Conservation (phyloP, 2,329 filamentous ascomycete genomes). For the Fusarium tanahbumbuense region DNA sequence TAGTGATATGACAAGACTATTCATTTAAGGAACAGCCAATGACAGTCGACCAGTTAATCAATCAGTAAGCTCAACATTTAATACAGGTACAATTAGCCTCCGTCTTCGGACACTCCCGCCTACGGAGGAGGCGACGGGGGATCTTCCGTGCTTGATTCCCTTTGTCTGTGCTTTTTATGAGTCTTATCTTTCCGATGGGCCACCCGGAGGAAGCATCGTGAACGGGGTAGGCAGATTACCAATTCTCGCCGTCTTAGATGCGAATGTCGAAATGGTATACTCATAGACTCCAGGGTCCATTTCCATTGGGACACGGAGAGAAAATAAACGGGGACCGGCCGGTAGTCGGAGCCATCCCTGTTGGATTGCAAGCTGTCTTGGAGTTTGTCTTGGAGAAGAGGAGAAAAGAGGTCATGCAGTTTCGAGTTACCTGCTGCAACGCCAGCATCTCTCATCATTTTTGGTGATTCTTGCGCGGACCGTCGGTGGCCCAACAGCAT, state of each 20-base stretch:
- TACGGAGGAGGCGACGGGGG: constrained; percentile 33
- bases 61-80: constrained; percentile 37
- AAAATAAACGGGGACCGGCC: constrained; percentile 41
- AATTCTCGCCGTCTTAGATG: constrained; percentile 26
- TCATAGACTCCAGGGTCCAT: constrained; percentile 13
- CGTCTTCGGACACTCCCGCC: constrained; percentile 32
- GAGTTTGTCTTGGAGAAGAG: constrained; percentile 5
- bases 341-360: constrained; percentile 44
- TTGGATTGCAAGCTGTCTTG: not conserved
- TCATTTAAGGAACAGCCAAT: constrained; percentile 27
- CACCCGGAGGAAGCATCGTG: constrained; percentile 3
- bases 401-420: constrained; percentile 26
- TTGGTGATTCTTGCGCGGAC: constrained; percentile 36
- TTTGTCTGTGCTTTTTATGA: constrained; percentile 5
- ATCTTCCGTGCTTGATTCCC: constrained; percentile 4
- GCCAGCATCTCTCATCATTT: constrained; percentile 31
- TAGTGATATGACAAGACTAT: not conserved
- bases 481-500: constrained; percentile 47
- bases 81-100: constrained; percentile 19
- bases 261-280: constrained; percentile 36
- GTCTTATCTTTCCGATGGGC: constrained; percentile 2
- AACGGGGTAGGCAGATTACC: constrained; percentile 24
- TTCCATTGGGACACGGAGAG: not conserved
- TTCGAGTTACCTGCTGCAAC: constrained; percentile 9
- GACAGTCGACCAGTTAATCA: constrained; percentile 39